Percentiles rank a stretch among this genome's conserved stretches.
Evolutionary conservation across 345 rosid genomes (phyloP).

Genomic region (Acer saccharum): DNA sequence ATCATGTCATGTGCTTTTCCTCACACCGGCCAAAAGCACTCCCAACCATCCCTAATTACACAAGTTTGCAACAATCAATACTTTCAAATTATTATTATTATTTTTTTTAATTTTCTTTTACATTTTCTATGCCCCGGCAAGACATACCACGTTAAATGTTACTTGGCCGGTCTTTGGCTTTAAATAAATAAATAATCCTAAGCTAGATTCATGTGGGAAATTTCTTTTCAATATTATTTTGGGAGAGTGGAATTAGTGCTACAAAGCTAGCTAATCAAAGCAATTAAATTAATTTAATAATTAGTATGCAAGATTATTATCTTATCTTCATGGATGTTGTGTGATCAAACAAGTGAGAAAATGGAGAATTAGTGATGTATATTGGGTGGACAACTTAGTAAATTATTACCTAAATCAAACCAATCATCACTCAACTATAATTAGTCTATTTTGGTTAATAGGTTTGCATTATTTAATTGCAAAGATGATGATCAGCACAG

Average conservation of each 20-base stretch:
- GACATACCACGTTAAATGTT: slow-evolving; percentile 10
- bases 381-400: slow-evolving; percentile 22
- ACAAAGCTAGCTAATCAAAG: slow-evolving; percentile 16
- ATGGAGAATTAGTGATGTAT: slow-evolving; percentile 29
- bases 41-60: slow-evolving; percentile 29
- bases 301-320: slow-evolving; percentile 15
- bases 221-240: slow-evolving; percentile 8
- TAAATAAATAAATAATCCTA: not conserved
- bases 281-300: slow-evolving; percentile 11
- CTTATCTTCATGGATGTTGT: slow-evolving; percentile 29
- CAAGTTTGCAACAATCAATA: slow-evolving; percentile 12
- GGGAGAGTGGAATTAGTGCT: slow-evolving; percentile 21
- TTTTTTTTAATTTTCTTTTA: not conserved
- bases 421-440: slow-evolving; percentile 24
- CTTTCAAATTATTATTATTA: too few species aligned
- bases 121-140: not conserved
- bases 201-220: not conserved
- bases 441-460: not conserved
- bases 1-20: slow-evolving; percentile 17
- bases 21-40: slow-evolving; percentile 36
- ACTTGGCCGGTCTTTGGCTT: not conserved
- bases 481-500: slow-evolving; percentile 9
- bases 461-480: slow-evolving; percentile 19
- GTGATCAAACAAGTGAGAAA: slow-evolving; percentile 33
- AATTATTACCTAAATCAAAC: slow-evolving; percentile 25